A percentile compares a stretch with the other conserved stretches of the same genome.
Evolutionary conservation across 306 rosid genomes (phyloP).

Genomic region (Comarum palustre): DNA sequence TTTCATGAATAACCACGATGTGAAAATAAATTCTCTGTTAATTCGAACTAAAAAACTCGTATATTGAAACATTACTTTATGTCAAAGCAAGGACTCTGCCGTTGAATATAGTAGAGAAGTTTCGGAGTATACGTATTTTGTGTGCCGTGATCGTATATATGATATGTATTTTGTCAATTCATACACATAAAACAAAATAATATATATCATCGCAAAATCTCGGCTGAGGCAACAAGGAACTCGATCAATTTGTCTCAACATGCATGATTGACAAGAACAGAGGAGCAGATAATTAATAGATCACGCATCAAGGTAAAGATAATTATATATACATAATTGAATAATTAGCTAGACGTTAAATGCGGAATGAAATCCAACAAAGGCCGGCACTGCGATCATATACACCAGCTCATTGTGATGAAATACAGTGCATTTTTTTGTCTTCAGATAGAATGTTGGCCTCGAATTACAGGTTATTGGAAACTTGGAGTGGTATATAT

Average conservation of each 20-base stretch:
- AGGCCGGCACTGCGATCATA: neutral
- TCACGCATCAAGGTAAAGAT: neutral
- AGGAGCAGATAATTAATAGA: neutral
- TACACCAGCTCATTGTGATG: neutral
- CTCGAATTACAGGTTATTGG: neutral
- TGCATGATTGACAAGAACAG: neutral
- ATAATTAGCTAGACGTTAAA: neutral
- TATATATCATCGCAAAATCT: neutral
- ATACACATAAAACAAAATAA: neutral
- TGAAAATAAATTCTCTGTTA: too few relatives aligned
- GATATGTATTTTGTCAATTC: neutral
- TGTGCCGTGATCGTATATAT: neutral
- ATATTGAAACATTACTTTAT: too few relatives aligned
- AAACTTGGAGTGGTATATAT: neutral
- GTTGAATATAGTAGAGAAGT: neutral
- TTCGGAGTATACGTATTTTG: neutral
- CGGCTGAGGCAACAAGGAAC: constrained; percentile 4
- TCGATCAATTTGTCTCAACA: neutral
- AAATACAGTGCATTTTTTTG: neutral
- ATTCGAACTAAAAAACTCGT: too few relatives aligned
- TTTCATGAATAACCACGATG: too few relatives aligned
- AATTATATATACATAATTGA: neutral
- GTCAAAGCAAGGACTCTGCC: too few relatives aligned
- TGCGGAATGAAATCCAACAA: neutral
- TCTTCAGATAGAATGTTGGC: neutral